Evolutionary conservation across 257 asterid genomes (phyloP), one percentile per base, ranked within the genome.

Genomic region (Linaria vulgaris): DNA sequence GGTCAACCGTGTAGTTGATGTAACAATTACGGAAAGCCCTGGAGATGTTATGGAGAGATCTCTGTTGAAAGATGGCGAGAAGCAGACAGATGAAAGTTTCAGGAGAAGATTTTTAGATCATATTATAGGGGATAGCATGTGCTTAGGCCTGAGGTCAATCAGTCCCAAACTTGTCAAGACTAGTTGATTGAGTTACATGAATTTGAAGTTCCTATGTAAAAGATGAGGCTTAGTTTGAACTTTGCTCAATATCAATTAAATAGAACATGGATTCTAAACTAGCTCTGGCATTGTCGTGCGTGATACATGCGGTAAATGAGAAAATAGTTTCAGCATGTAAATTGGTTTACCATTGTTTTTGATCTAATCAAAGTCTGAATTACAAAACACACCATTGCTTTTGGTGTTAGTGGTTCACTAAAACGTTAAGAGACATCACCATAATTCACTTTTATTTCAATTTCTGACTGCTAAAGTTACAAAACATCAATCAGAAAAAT

Each of bases 101-200:
- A 83, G 45, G 79, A 78, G 82, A 62, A 79, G 77, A 57, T 66
- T 90, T 54, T 58, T 81, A 4, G 81, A 83, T 24, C 84, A 79
- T n/a, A 34, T 82, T 14, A 53, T 71, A 14, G 76, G 92, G 61
- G 88, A 82, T 49, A 67, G 38, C 52, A 79, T 66, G 61, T 78
- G 88, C 72, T 61, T 80, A 34, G 72, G 76, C 12, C 72, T 82
- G 83, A 77, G 74, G 66, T 66, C 80, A 23, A 76, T 91, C 85
- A 84, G 70, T 39, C 76, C 78, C 65, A 81, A 67, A 74, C 81
- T 81, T 45, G 81, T 69, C 39, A 72, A 52, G 59, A 70, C 74
- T 13, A 59, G 48, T 57, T 78, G 64, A 79, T 44, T 24, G 30
- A 21, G 16, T 13, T 4, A 12, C 20, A 9, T 39, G 43, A 20